Conservation (phyloP, 164 flowering plant genomes). For the Kalanchoe fedtschenkoi region DNA sequence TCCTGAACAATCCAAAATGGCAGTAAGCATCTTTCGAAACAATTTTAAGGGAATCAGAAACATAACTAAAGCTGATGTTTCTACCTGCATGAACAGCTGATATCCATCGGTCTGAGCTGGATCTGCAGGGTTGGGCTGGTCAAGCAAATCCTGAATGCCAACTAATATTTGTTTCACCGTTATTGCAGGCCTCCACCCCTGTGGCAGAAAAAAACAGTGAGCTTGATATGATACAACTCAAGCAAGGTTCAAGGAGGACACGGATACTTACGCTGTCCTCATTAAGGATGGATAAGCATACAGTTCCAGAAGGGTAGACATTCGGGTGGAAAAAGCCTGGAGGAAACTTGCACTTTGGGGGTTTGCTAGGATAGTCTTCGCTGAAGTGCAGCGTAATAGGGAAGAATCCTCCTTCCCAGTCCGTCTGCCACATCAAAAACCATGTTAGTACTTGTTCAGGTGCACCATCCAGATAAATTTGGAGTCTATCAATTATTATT, state of each 20-base stretch:
- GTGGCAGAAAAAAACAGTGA: neutral
- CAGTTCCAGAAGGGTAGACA: constrained; percentile 97
- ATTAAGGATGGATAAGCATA: constrained; percentile 84
- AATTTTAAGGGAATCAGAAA: neutral
- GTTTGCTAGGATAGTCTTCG: constrained; percentile 96
- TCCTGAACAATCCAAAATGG: constrained; percentile 19
- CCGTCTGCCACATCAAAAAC: constrained; percentile 46
- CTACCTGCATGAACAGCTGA: constrained; percentile 82
- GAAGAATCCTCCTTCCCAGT: constrained; percentile 89
- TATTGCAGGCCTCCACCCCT: constrained; percentile 99
- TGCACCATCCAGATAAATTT: no score
- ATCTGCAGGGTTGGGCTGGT: constrained; percentile 81
- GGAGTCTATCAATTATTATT: no score
- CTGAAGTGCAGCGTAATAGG: constrained; percentile 69
- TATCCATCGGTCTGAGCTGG: constrained; percentile 97
- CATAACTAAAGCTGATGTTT: neutral
- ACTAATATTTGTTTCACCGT: constrained; percentile 90
- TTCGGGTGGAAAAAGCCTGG: constrained; percentile 92
- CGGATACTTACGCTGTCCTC: constrained; percentile 81
- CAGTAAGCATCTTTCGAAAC: no score
- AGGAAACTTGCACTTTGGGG: constrained; percentile 94
- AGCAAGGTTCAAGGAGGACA: neutral
- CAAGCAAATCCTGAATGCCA: constrained; percentile 87
- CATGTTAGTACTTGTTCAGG: no score
- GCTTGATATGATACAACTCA: neutral